Evolutionary conservation across 2,329 filamentous ascomycete genomes (phyloP).

Genomic region (Nannizzia gypsea): DNA sequence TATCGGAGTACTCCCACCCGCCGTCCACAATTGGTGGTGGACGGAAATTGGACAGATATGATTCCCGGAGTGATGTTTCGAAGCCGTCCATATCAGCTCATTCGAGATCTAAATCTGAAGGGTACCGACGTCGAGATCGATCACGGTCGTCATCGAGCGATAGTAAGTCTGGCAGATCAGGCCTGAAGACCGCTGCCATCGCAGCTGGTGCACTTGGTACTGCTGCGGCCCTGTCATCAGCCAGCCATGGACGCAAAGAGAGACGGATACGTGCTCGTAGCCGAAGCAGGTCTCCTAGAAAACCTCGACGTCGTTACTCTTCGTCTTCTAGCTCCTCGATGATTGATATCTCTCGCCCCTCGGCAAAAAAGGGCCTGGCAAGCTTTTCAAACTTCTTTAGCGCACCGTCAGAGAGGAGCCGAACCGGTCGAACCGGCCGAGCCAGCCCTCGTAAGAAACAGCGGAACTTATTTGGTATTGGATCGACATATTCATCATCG

Average conservation of each 20-base stretch:
- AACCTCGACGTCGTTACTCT: constrained; percentile 18
- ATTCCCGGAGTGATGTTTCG: neutral
- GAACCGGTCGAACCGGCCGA: constrained; percentile 18
- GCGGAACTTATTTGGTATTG: constrained; percentile 38
- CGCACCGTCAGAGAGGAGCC: constrained; percentile 45
- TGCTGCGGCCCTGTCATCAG: constrained; percentile 20
- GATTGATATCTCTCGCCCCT: constrained; percentile 53
- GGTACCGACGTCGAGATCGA: neutral
- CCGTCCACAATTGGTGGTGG: neutral
- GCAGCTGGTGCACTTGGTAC: constrained; percentile 29
- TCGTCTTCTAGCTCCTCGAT: constrained; percentile 48
- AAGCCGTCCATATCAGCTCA: constrained; percentile 29
- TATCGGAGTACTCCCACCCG: neutral
- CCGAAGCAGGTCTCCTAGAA: constrained; percentile 28
- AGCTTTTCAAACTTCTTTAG: constrained; percentile 54
- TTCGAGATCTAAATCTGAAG: constrained; percentile 5
- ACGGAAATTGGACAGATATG: neutral
- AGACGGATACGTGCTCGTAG: constrained; percentile 12
- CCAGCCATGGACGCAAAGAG: constrained; percentile 9
- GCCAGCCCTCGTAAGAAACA: constrained; percentile 36
- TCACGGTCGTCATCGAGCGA: neutral
- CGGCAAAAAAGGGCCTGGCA: constrained; percentile 38
- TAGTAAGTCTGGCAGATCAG: neutral
- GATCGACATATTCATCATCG: constrained; percentile 50
- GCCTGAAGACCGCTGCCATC: constrained; percentile 21